These are phyloP conservation scores for Phaffia rhodozyma DNA, from an alignment of 1,284 basidiomycete species.

Conservation along the genomic window DNA sequence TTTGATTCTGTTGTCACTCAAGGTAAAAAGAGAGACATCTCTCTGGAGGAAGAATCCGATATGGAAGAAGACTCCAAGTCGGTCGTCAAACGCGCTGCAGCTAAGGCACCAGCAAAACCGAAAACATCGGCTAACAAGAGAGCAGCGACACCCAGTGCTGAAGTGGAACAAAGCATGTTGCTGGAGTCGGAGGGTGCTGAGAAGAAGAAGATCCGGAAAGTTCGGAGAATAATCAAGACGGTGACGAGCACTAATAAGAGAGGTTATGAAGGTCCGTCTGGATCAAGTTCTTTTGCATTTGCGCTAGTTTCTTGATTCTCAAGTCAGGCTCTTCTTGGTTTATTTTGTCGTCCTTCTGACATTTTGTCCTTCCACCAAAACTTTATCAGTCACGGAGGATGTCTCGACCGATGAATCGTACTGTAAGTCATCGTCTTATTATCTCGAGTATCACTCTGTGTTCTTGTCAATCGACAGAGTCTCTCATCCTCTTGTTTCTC, in stretches of 20 bases:
- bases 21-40: neutral
- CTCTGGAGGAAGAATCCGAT: neutral
- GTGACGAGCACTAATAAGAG: constrained; percentile 5
- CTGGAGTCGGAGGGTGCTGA: neutral
- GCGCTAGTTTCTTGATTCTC: too few relatives aligned
- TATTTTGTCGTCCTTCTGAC: neutral
- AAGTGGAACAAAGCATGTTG: neutral
- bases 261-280: neutral
- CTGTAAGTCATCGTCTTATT: neutral
- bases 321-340: too few relatives aligned
- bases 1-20: neutral
- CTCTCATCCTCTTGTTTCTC: too few relatives aligned
- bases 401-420: constrained; percentile 5
- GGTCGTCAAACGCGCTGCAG: neutral
- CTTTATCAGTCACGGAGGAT: neutral
- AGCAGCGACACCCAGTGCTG: neutral
- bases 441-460: too few relatives aligned
- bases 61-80: neutral
- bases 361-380: neutral
- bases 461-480: neutral
- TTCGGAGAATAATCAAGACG: constrained; percentile 5
- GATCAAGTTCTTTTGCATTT: neutral
- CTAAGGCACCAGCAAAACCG: neutral
- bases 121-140: neutral
- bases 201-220: constrained; percentile 1